Evolutionary conservation across 257 asterid genomes (phyloP).

Genomic region (Penstemon barbatus): DNA sequence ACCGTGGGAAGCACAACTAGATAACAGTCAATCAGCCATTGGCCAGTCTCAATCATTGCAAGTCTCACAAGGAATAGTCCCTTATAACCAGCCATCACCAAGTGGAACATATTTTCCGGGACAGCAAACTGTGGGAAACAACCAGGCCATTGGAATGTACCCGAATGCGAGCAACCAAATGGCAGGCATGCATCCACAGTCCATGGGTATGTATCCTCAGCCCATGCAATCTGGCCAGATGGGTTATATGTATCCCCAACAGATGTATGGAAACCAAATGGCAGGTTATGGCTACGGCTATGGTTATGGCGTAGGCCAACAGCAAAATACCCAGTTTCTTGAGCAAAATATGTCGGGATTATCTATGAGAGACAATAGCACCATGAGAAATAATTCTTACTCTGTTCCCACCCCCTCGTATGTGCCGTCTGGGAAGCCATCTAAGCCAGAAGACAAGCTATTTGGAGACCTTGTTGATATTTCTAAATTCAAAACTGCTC

Average conservation of each 20-base stretch:
- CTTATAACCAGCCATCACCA: conserved; percentile 43
- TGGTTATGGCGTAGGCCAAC: conserved; percentile 58
- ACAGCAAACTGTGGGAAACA: conserved; percentile 36
- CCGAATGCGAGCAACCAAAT: not conserved
- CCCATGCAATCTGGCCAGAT: conserved; percentile 36
- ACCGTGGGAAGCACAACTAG: conserved; percentile 88
- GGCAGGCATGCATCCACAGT: conserved; percentile 46
- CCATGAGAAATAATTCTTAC: conserved; percentile 36
- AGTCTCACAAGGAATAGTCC: conserved; percentile 35
- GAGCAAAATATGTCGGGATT: conserved; percentile 72
- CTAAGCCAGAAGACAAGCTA: conserved; percentile 80
- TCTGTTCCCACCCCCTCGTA: conserved; percentile 45
- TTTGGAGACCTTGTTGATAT: conserved; percentile 82
- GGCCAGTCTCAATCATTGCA: conserved; percentile 56
- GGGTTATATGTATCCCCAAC: conserved; percentile 47
- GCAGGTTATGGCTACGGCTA: conserved; percentile 53
- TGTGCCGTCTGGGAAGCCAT: conserved; percentile 62
- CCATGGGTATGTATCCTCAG: conserved; percentile 73
- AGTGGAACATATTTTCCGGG: conserved; percentile 45
- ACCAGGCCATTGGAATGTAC: conserved; percentile 4
- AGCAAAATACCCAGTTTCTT: conserved; percentile 60
- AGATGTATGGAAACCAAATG: conserved; percentile 70
- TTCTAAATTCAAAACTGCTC: conserved; percentile 51
- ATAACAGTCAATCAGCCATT: conserved; percentile 37
- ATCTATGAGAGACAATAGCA: conserved; percentile 67